Evolutionary conservation across 331 rosid species (phyloP).

Genomic region (Acacia concinna): DNA sequence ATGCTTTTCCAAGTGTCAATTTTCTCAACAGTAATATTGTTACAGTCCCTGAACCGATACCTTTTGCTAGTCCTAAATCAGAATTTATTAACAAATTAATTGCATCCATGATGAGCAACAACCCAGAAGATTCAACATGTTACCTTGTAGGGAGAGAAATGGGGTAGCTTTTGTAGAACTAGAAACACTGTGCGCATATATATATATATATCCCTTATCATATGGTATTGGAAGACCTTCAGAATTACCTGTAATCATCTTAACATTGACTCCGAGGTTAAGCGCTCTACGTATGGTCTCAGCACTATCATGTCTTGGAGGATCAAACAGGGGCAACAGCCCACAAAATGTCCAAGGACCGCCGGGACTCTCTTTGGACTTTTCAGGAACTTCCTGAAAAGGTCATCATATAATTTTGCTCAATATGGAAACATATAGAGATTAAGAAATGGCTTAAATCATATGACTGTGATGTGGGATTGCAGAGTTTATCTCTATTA

Average conservation of each 20-base stretch:
- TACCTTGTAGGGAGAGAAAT: constrained; percentile 9
- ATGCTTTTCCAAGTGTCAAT: background rate
- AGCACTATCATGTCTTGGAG: constrained; percentile 91
- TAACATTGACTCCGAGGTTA: constrained; percentile 81
- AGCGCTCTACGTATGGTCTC: constrained; percentile 90
- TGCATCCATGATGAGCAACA: background rate
- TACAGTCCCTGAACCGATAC: background rate
- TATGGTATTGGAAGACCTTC: constrained; percentile 23
- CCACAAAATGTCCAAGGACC: constrained; percentile 89
- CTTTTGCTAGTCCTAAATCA: background rate
- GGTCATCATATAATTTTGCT: constrained; percentile 20
- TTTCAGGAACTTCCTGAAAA: constrained; percentile 74
- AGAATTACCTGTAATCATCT: constrained; percentile 84
- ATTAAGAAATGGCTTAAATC: background rate
- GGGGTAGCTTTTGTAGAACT: background rate
- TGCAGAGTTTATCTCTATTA: background rate
- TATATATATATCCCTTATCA: background rate
- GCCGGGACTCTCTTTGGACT: constrained; percentile 70
- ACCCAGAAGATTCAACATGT: background rate
- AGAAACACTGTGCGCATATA: background rate
- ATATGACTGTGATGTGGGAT: background rate
- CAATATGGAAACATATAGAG: constrained; percentile 12
- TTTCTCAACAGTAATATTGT: background rate
- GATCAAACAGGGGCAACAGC: constrained; percentile 84
- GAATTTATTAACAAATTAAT: background rate